Conservation (phyloP, 108 stramenopile genomes). For the Conticribra guillardii region DNA sequence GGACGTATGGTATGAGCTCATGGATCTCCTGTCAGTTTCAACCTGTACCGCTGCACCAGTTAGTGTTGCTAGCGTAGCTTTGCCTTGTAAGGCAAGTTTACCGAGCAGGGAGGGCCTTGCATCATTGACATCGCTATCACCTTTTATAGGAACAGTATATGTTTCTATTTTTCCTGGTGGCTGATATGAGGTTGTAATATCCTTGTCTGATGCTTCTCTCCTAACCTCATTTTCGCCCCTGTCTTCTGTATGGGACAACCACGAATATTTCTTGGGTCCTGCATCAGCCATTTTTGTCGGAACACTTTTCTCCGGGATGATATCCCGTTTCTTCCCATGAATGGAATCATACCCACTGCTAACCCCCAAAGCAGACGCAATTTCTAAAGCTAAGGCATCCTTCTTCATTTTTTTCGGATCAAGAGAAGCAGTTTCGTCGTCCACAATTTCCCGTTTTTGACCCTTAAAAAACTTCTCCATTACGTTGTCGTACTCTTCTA, state of each 20-base stretch:
- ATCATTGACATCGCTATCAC: too few species aligned
- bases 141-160: too few species aligned
- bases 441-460: too few species aligned
- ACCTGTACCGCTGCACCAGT: slow-evolving; percentile 3
- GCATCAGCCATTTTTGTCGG: not conserved
- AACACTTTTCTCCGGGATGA: not conserved
- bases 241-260: slow-evolving; percentile 18
- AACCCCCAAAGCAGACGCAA: too few species aligned
- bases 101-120: too few species aligned
- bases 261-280: not conserved
- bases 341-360: too few species aligned
- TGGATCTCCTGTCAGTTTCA: not conserved
- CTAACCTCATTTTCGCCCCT: not conserved
- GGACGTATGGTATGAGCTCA: slow-evolving; percentile 26
- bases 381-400: too few species aligned
- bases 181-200: too few species aligned
- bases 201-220: not conserved
- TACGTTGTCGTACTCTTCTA: not conserved
- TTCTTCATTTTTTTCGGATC: too few species aligned
- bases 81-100: too few species aligned
- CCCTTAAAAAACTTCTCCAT: not conserved
- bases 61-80: not conserved
- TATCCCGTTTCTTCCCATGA: slow-evolving; percentile 3
- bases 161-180: too few species aligned
- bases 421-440: too few species aligned